Evolutionary conservation across 257 asterid genomes (phyloP), one percentile per base, ranked within the genome.

Genomic region (Vinca minor): DNA sequence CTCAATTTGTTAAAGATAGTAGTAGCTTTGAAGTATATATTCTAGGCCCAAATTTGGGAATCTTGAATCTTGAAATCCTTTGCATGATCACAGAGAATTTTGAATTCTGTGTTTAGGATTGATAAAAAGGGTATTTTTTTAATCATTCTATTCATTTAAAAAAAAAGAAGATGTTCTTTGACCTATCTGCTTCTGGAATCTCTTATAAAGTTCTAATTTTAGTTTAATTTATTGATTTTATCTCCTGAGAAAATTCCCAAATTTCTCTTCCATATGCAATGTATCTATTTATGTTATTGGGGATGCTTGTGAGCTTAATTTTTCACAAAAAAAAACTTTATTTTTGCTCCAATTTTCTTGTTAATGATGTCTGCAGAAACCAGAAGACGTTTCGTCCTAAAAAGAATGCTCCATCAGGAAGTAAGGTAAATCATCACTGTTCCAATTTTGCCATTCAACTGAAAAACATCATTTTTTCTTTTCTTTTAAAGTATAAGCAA

Each of bases 371-470:
- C 35, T 53, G 15, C 62, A 56, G 65, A 15, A 67, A 59, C 32
- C 66, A 28, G 57, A 68, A 32, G 59, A 46, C 74, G 11, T 70
- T 70, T 53, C 69, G 64, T 31, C 64, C 69, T 20, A 70, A 63
- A 35, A 70, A 70, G 34, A 63, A 31, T 63, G 49, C 58, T 28
- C 49, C 69, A 45, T 70, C 74, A n/a, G 74, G 69, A 25, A 70
- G 65, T 70, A 70, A 70, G 74, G 74, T 70, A 25, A 25, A 59
- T 36, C 20, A 59, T 38, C 32, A 9, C 26, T 58, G 28, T 20
- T 59, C 18, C 20, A 59, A 34, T 58, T 58, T 59, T 14, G 28
- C 4, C 34, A 13, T 53, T 13, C 20, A 26, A 26, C 3, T 14
- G 31, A 28, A n/a, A n/a, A n/a, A n/a, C n/a, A n/a, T n/a, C n/a